Base-by-base conservation (phyloP, 345 rosid species). In the Brassica napus region DNA sequence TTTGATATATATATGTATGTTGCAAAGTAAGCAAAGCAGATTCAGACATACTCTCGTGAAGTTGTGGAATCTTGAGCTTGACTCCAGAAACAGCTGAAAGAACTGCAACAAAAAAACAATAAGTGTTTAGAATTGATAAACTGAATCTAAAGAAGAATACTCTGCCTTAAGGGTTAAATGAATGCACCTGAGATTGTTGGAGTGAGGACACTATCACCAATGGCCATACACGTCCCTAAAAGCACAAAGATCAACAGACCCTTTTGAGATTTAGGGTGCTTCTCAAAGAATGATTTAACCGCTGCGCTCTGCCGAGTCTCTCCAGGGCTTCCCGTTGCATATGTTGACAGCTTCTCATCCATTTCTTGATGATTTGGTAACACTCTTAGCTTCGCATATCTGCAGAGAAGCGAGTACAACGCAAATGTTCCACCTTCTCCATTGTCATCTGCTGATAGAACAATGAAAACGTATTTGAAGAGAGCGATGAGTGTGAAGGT, bases 391-490 rank as follows among this genome's bases (percentile, higher is more conserved):
- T 81, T 91, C 0, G 90, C 92, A 59, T 92, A 89, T 47, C 98
- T 82, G 63, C 97, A 92, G 8, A 92, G 91, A 84, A 94, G 91
- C 14, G 98, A 92, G 77, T 92, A 94, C 79, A 94, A 71, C 14
- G 98, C 95, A 85, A 94, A 87, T 35, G 95, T 89, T 16, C 98
- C 97, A 79, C 97, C 97, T 89, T 92, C 97, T 64, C 97, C 92
- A 65, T 92, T 91, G 73, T 94, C 98, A 84, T 91, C 83, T 8
- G 91, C 92, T 26, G 88, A 83, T 68, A 92, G 83, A 77, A 89
- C 92, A 65, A 94, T 75, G 78, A 88, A 80, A 76, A 81, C 79
- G 74, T 94, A 94, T 71, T 94, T 94, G 70, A 92, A 82, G 74
- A 94, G 87, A 12, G 92, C 89, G 18, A 91, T 76, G 67, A 94